Evolutionary conservation across 176 grass and related monocot species (phyloP), one percentile per base, ranked within the genome.

Genomic region (Oryza meyeriana): DNA sequence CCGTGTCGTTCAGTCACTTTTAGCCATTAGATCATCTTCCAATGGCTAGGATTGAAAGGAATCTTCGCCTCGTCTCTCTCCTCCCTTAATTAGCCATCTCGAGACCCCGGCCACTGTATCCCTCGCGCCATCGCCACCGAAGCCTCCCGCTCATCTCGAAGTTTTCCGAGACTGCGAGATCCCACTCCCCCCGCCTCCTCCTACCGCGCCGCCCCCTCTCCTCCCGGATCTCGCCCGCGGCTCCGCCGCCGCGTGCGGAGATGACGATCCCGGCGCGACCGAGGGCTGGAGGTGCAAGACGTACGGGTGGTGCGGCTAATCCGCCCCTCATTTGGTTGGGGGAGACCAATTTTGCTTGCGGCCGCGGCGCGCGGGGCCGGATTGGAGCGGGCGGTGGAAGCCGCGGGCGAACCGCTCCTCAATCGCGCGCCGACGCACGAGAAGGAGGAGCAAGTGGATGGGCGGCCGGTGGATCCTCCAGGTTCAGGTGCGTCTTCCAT

Each of bases 71-170:
- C 6, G 6, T 55, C 50, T 55, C 50, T 55, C 50, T 55, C 50
- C 50, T 55, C 50, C 6, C 5, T 55, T 22, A 22, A 55, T 22
- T 55, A 55, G 18, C 8, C 50, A 67, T 72, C 35, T 64, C 64
- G 12, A n/a, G 25, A 12, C 13, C 61, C 79, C 72, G 29, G 41
- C 41, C 12, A 10, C 66, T 27, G 86, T 79, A 26, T 22, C 14
- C 33, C 26, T 28, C 87, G 71, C 81, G 87, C 82, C 64, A 50
- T 64, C 11, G 70, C 76, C 64, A 58, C 36, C 22, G 7, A 71
- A 78, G 28, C 30, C 62, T 22, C 25, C 16, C 20, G 22, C 59
- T 30, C 14, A 6, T 66, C 82, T 34, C 44, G 35, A 71, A 62
- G 38, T 36, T 45, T 24, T 50, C 25, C 17, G 48, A 85, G 18